Evolutionary conservation across 2,329 filamentous ascomycete species (phyloP).

Genomic region (Pezizomycotina sp.): DNA sequence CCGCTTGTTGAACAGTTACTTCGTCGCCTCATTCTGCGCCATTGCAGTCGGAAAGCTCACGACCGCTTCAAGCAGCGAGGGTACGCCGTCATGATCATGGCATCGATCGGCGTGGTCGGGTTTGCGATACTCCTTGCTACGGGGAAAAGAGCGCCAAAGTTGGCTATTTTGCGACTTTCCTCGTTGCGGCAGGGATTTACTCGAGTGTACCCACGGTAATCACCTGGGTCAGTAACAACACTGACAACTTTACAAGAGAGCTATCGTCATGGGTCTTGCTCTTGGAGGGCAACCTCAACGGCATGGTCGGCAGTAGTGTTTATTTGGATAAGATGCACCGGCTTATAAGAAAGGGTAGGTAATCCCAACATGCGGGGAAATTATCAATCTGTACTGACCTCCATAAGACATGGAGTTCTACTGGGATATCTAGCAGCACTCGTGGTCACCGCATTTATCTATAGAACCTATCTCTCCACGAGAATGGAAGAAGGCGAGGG

Average conservation of each 20-base stretch:
- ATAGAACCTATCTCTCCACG: too few species aligned
- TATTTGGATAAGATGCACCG: too few species aligned
- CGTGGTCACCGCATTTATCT: too few species aligned
- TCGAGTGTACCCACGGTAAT: constrained; percentile 77
- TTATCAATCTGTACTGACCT: too few species aligned
- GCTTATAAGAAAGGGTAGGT: too few species aligned
- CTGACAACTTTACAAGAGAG: constrained; percentile 81
- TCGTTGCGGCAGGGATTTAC: constrained; percentile 77
- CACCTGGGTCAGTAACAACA: constrained; percentile 74
- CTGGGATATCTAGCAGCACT: too few species aligned
- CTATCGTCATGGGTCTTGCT: constrained; percentile 70
- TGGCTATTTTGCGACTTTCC: constrained; percentile 68
- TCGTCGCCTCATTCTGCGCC: constrained; percentile 51
- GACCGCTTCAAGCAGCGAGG: constrained; percentile 59
- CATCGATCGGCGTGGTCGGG: constrained; percentile 54
- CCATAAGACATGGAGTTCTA: too few species aligned
- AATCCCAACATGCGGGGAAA: too few species aligned
- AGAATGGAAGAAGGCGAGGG: too few species aligned
- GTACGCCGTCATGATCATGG: constrained; percentile 59
- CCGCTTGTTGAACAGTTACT: constrained; percentile 39
- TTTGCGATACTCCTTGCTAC: constrained; percentile 65
- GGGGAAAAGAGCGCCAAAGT: constrained; percentile 44
- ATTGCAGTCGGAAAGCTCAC: constrained; percentile 56
- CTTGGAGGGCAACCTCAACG: too few species aligned
- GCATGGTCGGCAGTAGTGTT: too few species aligned